Evolutionary conservation across 2,329 filamentous ascomycete species (phyloP), one percentile per base, ranked within the genome.

Genomic region (Westerdykella sp.): DNA sequence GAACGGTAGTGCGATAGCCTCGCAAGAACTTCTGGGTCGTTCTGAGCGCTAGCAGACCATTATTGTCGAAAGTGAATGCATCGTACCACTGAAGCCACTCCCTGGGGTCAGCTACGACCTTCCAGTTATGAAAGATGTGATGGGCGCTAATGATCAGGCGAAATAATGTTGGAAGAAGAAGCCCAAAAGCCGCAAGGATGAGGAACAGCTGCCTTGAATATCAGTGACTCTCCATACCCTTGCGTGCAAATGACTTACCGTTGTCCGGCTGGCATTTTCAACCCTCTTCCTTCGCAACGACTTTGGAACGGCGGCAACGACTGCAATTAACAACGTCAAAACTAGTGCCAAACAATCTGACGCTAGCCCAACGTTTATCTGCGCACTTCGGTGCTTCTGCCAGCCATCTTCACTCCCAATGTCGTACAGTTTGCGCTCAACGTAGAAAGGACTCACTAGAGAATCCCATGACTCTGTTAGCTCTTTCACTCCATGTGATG

Each of bases 41-140:
- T 4, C 25, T 28, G 7, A 28, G 2, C 9, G 25, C 4, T 12
- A 12, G 11, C 4, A 28, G 7, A 9, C n/a, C n/a, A 9, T 18
- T 15, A 15, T 35, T 14, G 32, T 37, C 21, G 14, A 16, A 42
- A 6, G 12, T 37, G 23, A 31, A 39, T 31, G 14, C 13, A 15
- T 23, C 15, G 14, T 36, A 28, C 42, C 42, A 44, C 11, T 23
- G 21, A 15, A 44, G 13, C 42, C 42, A 40, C 9, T 28, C 5
- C 2, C 9, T 1, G 6, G 10, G 2, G 14, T 40, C 34, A 15
- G 28, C 9, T 5, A 44, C 37, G 5, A 36, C 21, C 10, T 28
- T 35, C 42, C 37, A 44, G 23, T 44, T 44, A 14, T 22, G 15
- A 4, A 44, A 31, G 14, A 44, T 37, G 21, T 35, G 40, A 31